Evolutionary conservation across 176 grass and related monocot genomes (phyloP).

Genomic region (Avena sativa): DNA sequence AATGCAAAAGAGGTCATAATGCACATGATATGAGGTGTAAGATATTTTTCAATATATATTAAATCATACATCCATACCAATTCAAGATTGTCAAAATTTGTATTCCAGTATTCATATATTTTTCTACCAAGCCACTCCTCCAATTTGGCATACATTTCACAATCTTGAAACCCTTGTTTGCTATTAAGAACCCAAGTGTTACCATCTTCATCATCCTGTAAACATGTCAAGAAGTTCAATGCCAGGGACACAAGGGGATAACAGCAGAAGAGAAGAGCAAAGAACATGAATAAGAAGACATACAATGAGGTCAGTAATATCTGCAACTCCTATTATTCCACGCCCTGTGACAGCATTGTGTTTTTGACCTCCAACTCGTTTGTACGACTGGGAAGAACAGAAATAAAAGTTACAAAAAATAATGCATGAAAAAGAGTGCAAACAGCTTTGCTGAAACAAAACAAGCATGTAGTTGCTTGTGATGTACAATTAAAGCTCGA

Average conservation of each 20-base stretch:
- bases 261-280: conserved; percentile 33
- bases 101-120: conserved; percentile 74
- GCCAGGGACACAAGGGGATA: conserved; percentile 5
- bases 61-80: conserved; percentile 56
- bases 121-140: conserved; percentile 75
- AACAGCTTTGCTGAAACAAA: conserved; percentile 24
- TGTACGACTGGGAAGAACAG: conserved; percentile 72
- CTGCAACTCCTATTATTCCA: conserved; percentile 78
- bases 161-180: conserved; percentile 94
- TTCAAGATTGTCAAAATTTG: conserved; percentile 62
- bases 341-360: conserved; percentile 63
- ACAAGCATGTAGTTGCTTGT: background rate
- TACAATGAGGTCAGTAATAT: conserved; percentile 80
- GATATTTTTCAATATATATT: conserved; percentile 1
- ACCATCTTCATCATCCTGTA: conserved; percentile 76
- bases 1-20: background rate
- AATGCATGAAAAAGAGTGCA: conserved; percentile 33
- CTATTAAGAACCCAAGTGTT: conserved; percentile 77
- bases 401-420: background rate
- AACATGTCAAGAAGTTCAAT: conserved; percentile 19
- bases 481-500: conserved; percentile 10
- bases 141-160: conserved; percentile 76
- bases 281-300: conserved; percentile 24
- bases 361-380: conserved; percentile 78
- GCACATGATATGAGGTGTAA: conserved; percentile 16